Evolutionary conservation across 2,329 filamentous ascomycete species (phyloP).

Genomic region (Fusarium xyrophilum): DNA sequence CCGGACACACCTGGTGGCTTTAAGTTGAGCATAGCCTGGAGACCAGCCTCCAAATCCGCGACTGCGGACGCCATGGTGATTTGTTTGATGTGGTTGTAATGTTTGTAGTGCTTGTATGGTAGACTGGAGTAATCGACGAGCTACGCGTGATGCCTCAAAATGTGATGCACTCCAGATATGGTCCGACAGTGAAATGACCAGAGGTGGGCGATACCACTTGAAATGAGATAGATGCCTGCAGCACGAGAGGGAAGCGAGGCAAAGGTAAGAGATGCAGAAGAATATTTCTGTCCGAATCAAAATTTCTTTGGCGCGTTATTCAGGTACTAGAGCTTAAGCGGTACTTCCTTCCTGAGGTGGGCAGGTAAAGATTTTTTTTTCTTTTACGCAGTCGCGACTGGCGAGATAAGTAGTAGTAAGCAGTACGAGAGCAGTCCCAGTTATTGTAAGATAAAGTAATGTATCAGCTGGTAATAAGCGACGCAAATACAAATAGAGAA

Average conservation of each 20-base stretch:
- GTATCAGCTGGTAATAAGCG: conserved; percentile 22
- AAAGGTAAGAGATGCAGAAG: conserved; percentile 1
- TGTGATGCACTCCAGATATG: conserved; percentile 23
- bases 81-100: conserved; percentile 17
- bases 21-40: conserved; percentile 89
- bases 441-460: background rate
- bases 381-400: conserved; percentile 43
- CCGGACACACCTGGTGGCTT: conserved; percentile 95
- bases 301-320: conserved; percentile 27
- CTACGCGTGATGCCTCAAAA: conserved; percentile 36
- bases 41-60: conserved; percentile 86
- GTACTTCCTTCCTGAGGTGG: conserved; percentile 22
- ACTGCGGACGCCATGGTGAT: conserved; percentile 77
- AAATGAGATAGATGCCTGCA: conserved; percentile 21
- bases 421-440: conserved; percentile 33
- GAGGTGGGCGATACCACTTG: conserved; percentile 18
- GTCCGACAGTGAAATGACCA: conserved; percentile 16
- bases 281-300: conserved; percentile 17
- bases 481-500: conserved; percentile 38
- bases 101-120: conserved; percentile 39
- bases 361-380: conserved; percentile 18
- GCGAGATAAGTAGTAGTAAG: conserved; percentile 31
- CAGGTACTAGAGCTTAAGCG: conserved; percentile 36
- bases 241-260: conserved; percentile 28
- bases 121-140: conserved; percentile 22